Conservation (phyloP, 208 protist species). For the Herpetomonas tarakana region DNA sequence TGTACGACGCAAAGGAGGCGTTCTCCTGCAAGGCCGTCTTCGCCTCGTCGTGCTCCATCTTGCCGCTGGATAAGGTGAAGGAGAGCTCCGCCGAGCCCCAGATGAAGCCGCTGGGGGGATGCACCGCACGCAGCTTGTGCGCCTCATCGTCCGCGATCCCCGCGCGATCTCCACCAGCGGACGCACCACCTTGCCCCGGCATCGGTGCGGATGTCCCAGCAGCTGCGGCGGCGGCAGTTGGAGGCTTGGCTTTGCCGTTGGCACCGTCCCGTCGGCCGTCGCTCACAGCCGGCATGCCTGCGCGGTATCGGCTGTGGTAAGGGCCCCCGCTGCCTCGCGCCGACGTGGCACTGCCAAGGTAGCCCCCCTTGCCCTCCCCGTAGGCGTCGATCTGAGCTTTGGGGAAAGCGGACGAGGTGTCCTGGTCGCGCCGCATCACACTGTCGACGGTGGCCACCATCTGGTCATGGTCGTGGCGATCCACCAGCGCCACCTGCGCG, state of each 20-base stretch:
- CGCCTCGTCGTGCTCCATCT: slow-evolving; percentile 44
- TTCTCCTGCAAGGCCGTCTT: slow-evolving; percentile 23
- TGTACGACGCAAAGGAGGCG: slow-evolving; percentile 34
- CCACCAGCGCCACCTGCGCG: slow-evolving; percentile 74
- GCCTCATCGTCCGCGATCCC: slow-evolving; percentile 14
- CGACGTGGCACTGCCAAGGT: too few relatives aligned
- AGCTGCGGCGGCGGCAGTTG: background rate
- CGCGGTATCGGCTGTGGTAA: background rate
- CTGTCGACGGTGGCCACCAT: slow-evolving; percentile 25
- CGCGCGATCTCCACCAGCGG: slow-evolving; percentile 16
- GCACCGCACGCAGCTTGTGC: background rate
- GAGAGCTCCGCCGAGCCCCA: slow-evolving; percentile 82
- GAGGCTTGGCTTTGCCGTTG: background rate
- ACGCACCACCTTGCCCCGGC: background rate
- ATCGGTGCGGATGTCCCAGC: background rate
- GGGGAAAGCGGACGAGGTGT: background rate
- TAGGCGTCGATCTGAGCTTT: background rate
- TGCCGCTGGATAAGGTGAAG: slow-evolving; percentile 63
- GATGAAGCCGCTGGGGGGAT: slow-evolving; percentile 68
- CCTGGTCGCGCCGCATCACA: background rate
- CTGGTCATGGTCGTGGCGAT: slow-evolving; percentile 85
- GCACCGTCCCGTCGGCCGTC: too few relatives aligned
- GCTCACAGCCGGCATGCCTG: background rate
- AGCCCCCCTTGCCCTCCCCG: background rate
- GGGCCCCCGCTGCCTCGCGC: background rate